Evolutionary conservation across 371 early-diverging fungal genomes (phyloP).

Genomic region (Lichtheimia ramosa): DNA sequence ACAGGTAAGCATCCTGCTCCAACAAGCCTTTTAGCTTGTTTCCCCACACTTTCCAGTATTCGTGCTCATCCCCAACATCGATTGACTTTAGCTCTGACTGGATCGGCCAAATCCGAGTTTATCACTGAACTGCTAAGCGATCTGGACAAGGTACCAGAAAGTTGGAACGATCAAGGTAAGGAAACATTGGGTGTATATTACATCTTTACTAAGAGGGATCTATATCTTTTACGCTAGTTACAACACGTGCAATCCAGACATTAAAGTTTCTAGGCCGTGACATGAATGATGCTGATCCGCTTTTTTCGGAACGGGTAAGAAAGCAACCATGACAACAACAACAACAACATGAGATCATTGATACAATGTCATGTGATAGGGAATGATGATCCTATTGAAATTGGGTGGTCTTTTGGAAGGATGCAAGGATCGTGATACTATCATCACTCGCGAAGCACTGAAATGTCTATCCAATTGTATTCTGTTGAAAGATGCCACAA

Average conservation of each 20-base stretch:
- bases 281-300: slow-evolving; percentile 2
- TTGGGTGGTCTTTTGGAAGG: slow-evolving; percentile 23
- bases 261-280: slow-evolving; percentile 10
- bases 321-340: not conserved
- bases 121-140: not conserved
- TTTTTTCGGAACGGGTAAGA: slow-evolving; percentile 6
- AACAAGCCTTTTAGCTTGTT: not conserved
- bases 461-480: slow-evolving; percentile 64
- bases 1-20: not conserved
- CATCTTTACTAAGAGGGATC: no score
- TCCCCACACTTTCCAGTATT: not conserved
- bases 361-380: slow-evolving; percentile 18
- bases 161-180: slow-evolving; percentile 3
- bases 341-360: not conserved
- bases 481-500: slow-evolving; percentile 42
- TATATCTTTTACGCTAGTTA: not conserved
- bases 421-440: slow-evolving; percentile 18
- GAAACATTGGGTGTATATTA: not conserved
- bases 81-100: not conserved
- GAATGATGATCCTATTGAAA: slow-evolving; percentile 22
- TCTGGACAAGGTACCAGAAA: not conserved
- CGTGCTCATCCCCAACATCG: not conserved
- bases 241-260: slow-evolving; percentile 8
- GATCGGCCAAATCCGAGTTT: not conserved
- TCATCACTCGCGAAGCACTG: slow-evolving; percentile 45